Percentiles rank a stretch among this genome's conserved stretches.
Evolutionary conservation across 2,329 filamentous ascomycete genomes (phyloP).

Genomic region (Aureobasidium sp.): DNA sequence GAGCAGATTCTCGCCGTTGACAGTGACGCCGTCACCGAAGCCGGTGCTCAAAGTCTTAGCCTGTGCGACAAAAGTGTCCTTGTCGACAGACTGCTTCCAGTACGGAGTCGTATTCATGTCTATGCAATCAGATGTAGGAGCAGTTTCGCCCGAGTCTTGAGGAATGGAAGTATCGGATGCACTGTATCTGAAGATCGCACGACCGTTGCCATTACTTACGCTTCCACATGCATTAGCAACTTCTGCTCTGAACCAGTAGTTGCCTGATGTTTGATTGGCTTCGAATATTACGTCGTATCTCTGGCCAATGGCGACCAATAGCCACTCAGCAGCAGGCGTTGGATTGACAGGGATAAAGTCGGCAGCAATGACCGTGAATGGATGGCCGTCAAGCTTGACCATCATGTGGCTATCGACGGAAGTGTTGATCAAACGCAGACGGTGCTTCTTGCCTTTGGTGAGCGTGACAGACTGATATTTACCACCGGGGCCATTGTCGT

Average conservation of each 20-base stretch:
- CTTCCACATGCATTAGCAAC: slow-evolving; percentile 30
- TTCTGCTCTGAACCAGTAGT: slow-evolving; percentile 41
- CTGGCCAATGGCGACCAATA: slow-evolving; percentile 38
- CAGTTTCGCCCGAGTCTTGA: slow-evolving; percentile 20
- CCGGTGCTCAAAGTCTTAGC: slow-evolving; percentile 25
- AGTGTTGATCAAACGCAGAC: slow-evolving; percentile 41
- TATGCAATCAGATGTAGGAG: slow-evolving; percentile 24
- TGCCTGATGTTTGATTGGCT: slow-evolving; percentile 38
- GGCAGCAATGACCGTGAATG: slow-evolving; percentile 30
- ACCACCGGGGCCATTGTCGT: slow-evolving; percentile 31
- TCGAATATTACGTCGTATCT: slow-evolving; percentile 42
- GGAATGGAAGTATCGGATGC: slow-evolving; percentile 20
- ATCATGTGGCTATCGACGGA: slow-evolving; percentile 38
- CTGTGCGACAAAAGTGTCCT: slow-evolving; percentile 26
- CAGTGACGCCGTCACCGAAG: slow-evolving; percentile 23
- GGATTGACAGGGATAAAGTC: slow-evolving; percentile 32
- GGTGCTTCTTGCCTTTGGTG: slow-evolving; percentile 34
- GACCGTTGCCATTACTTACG: slow-evolving; percentile 29
- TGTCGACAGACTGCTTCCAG: slow-evolving; percentile 32
- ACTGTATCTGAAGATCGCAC: slow-evolving; percentile 31
- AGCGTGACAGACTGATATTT: slow-evolving; percentile 22
- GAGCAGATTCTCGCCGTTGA: slow-evolving; percentile 33
- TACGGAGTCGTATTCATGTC: slow-evolving; percentile 27
- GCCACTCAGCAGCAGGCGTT: slow-evolving; percentile 22
- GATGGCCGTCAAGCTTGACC: slow-evolving; percentile 30